phyloP scores from a whole-genome alignment of 1,139 yeast species.

The Pichia inconspicua region DNA sequence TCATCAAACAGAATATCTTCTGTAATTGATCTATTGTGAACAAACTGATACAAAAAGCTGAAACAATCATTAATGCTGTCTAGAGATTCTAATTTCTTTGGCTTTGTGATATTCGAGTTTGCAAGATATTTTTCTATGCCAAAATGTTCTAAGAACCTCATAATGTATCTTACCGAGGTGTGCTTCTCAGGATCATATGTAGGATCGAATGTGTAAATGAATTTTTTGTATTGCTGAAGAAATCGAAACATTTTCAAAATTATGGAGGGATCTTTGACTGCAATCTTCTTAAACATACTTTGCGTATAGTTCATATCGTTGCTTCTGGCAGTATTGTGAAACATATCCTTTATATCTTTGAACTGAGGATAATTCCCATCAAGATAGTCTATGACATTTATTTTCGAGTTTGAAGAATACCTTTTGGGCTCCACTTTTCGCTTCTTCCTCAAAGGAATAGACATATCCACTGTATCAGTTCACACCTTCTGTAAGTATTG shows the following conservation, averaged over 20 bases:
- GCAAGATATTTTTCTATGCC: background rate
- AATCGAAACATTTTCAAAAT: background rate
- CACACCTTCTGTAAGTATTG: too few relatives aligned
- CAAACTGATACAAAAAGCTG: background rate
- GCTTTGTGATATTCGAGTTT: background rate
- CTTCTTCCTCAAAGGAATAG: background rate
- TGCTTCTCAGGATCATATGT: background rate
- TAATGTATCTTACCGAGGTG: background rate
- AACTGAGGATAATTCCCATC: background rate
- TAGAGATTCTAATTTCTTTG: background rate
- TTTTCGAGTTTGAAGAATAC: background rate
- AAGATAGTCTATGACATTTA: background rate
- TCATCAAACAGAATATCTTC: background rate
- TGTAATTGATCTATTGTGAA: background rate
- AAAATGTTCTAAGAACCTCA: background rate
- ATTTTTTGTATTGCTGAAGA: background rate
- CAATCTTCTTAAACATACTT: background rate
- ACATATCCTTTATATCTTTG: background rate
- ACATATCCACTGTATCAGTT: background rate
- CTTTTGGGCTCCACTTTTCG: background rate
- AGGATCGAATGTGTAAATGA: background rate
- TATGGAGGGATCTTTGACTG: background rate
- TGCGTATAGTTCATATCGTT: background rate
- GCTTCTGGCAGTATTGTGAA: background rate
- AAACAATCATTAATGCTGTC: background rate